Percentiles rank a stretch among this genome's conserved stretches.
Conservation (phyloP, 2,329 filamentous ascomycete genomes). For the Colletotrichum cuscutae region DNA sequence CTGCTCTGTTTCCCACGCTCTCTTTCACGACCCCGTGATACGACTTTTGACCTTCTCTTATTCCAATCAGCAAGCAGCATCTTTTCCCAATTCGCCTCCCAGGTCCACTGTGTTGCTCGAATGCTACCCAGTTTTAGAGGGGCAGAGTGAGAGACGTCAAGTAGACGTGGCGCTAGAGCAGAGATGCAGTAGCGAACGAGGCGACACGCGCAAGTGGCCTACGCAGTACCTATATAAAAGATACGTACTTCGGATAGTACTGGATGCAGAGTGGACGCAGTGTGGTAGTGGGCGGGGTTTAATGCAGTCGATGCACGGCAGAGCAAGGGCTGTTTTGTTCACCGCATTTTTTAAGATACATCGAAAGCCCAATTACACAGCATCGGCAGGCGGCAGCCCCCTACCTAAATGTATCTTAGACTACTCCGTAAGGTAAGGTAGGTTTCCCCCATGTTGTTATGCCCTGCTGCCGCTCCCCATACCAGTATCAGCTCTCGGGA, state of each 20-base stretch:
- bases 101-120: neutral
- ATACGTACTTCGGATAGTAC: neutral
- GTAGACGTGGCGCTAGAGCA: conserved; percentile 13
- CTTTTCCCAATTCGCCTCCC: neutral
- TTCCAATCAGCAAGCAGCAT: too few species aligned
- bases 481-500: neutral
- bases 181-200: conserved; percentile 7
- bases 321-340: conserved; percentile 20
- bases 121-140: conserved; percentile 3
- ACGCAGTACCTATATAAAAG: neutral
- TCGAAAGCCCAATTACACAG: neutral
- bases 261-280: neutral
- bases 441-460: neutral
- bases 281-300: too few species aligned
- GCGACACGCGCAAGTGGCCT: neutral
- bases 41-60: too few species aligned
- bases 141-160: conserved; percentile 7
- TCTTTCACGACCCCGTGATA: too few species aligned
- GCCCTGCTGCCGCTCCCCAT: neutral
- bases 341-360: conserved; percentile 23
- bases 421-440: too few species aligned
- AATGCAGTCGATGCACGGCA: neutral
- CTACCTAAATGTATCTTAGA: neutral
- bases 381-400: neutral
- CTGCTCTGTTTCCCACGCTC: neutral